Base-by-base conservation (phyloP, 805 yeast species). In the Limtongozyma cylindracea region DNA sequence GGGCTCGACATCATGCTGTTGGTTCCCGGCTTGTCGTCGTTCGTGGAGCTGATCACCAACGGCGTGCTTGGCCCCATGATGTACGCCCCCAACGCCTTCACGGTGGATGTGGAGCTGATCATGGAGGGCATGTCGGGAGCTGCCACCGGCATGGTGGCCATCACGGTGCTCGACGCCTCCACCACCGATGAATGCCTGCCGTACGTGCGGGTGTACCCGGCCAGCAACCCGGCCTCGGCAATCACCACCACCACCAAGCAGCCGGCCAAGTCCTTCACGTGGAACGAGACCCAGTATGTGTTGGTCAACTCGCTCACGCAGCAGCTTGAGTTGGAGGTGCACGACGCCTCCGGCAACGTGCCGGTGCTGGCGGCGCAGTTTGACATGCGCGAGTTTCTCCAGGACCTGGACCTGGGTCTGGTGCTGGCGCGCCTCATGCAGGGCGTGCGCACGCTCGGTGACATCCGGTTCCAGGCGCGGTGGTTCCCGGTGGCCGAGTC, bases 1-100 rank as follows among this genome's bases (percentile, higher is more conserved):
- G 91, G 91, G 28, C 37, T 74, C 20, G 91, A 74, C 46, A 61
- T 74, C 32, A 74, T 74, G 91, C 66, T 82, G 3, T 55, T 73
- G 32, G 57, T 74, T 30, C 91, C 91, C 4, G 88, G 88, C 29
- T 59, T 74, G 37, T 57, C 76, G 12, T 50, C 65, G 3, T 66
- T 73, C 35, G 80, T 74, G 24, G 72, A 68, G 29, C 53, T 58
- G 12, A 53, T 69, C 39, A 63, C 74, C 36, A 71, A 74, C 41
- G 47, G 73, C 21, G 69, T 49, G 31, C 63, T 67, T 34, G 67
- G 73, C 19, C 88, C 84, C 19, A 63, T 72, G 67, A 43, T 74
- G 27, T 73, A 73, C 38, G 80, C 82, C 7, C 91, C 91, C 31
- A 74, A 74, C 41, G 67, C 74, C 24, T 43, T 71, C 19, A 84